phyloP scores from a whole-genome alignment of 768 basidiomycete genomes.

The Termitomyces sp. region DNA sequence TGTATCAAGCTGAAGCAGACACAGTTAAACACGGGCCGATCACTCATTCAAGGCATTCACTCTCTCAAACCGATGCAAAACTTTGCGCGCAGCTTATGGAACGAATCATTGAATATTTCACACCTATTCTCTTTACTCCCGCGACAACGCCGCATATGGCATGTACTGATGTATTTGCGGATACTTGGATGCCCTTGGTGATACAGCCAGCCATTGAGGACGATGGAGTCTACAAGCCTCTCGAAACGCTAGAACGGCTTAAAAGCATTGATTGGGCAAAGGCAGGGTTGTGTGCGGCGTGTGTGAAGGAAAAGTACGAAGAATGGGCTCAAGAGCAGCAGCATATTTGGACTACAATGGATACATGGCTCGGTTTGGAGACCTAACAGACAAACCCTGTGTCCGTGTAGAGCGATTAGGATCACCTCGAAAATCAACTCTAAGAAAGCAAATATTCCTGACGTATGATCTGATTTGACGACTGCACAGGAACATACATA shows the following conservation, averaged over 20 bases:
- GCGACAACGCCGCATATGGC: slow-evolving; percentile 65
- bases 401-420: not conserved
- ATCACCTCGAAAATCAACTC: not conserved
- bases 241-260: slow-evolving; percentile 63
- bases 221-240: slow-evolving; percentile 61
- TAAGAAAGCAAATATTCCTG: too few relatives aligned
- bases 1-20: slow-evolving; percentile 7
- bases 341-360: slow-evolving; percentile 54
- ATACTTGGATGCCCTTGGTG: slow-evolving; percentile 67
- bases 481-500: too few relatives aligned
- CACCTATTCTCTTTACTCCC: slow-evolving; percentile 67
- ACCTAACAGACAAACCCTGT: not conserved
- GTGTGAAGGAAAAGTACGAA: slow-evolving; percentile 49
- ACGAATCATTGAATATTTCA: slow-evolving; percentile 58
- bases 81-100: slow-evolving; percentile 47
- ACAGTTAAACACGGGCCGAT: not conserved
- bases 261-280: slow-evolving; percentile 53
- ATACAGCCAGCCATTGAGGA: slow-evolving; percentile 58
- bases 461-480: too few relatives aligned
- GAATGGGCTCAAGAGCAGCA: slow-evolving; percentile 65
- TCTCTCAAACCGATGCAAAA: slow-evolving; percentile 26
- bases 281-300: slow-evolving; percentile 53
- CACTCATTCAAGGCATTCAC: slow-evolving; percentile 9
- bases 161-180: slow-evolving; percentile 69
- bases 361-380: slow-evolving; percentile 42